phyloP scores from a whole-genome alignment of 352 stramenopile species.

The Globisporangium barbulae region DNA sequence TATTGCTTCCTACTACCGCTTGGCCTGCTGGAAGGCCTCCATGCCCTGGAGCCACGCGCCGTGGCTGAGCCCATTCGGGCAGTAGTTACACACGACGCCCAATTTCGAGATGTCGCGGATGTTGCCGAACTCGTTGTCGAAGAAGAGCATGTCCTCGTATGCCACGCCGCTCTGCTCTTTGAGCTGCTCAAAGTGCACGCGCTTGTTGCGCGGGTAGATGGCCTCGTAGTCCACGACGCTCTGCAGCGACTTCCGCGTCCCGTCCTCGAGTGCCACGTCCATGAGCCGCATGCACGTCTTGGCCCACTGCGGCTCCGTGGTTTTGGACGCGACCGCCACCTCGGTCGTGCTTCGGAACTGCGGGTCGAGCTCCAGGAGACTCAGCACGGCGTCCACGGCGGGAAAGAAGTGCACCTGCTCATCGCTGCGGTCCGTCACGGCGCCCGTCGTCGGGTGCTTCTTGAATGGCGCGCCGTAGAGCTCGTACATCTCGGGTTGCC shows the following conservation, averaged over 20 bases:
- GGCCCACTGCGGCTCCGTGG: constrained; percentile 70
- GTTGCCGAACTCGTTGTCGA: constrained; percentile 92
- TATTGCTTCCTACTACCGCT: constrained; percentile 10
- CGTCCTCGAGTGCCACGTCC: constrained; percentile 34
- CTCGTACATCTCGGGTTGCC: constrained; percentile 86
- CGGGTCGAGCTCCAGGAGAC: constrained; percentile 56
- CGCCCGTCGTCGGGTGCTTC: constrained; percentile 52
- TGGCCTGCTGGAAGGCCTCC: constrained; percentile 61
- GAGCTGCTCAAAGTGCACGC: constrained; percentile 91
- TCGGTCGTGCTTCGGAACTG: constrained; percentile 60
- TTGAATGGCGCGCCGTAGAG: constrained; percentile 76
- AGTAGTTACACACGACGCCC: constrained; percentile 78
- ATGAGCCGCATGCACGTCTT: constrained; percentile 78
- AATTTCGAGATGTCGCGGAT: constrained; percentile 60
- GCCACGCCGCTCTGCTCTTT: constrained; percentile 85
- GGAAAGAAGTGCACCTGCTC: constrained; percentile 81
- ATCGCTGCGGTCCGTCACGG: constrained; percentile 61
- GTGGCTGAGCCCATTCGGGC: constrained; percentile 66
- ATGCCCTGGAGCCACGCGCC: constrained; percentile 69
- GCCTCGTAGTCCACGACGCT: constrained; percentile 71
- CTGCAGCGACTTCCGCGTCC: constrained; percentile 40
- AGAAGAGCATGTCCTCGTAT: constrained; percentile 97
- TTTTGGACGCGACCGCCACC: constrained; percentile 72
- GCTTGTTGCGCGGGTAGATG: constrained; percentile 86
- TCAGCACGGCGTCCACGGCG: constrained; percentile 63